phyloP scores from a whole-genome alignment of 2,329 filamentous ascomycete genomes.

The Escovopsis sp. region DNA sequence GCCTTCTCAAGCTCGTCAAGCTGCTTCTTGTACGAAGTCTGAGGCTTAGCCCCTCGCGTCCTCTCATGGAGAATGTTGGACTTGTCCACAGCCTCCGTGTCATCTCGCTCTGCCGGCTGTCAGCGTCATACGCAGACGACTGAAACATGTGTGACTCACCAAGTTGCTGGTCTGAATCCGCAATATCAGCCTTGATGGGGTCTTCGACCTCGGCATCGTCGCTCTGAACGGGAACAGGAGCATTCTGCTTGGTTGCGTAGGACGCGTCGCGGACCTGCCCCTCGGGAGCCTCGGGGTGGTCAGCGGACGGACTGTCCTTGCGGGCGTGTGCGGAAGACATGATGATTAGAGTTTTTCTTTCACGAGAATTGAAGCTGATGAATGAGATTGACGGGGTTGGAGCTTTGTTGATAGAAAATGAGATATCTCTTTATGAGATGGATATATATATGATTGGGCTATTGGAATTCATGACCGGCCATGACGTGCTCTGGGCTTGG shows the following conservation, averaged over 20 bases:
- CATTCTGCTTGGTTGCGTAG: not conserved
- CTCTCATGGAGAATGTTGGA: slow-evolving; percentile 22
- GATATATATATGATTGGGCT: no score
- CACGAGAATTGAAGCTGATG: no score
- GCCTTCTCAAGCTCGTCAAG: slow-evolving; percentile 16
- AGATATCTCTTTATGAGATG: no score
- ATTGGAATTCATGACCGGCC: no score
- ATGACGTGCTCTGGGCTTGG: no score
- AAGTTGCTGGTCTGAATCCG: slow-evolving; percentile 2
- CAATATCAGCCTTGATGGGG: not conserved
- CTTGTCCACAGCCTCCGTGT: slow-evolving; percentile 22
- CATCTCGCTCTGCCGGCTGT: slow-evolving; percentile 16
- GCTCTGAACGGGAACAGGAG: slow-evolving; percentile 3
- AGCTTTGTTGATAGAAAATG: no score
- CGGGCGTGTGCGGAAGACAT: not conserved
- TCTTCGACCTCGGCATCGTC: slow-evolving; percentile 2
- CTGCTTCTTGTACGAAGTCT: slow-evolving; percentile 17
- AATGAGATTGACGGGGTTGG: no score
- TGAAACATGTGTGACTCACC: not conserved
- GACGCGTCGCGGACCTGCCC: slow-evolving; percentile 3
- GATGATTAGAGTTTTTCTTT: not conserved
- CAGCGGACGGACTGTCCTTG: not conserved
- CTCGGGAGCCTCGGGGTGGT: not conserved
- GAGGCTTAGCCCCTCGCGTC: slow-evolving; percentile 17
- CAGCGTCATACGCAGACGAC: not conserved